Percentiles rank a stretch among this genome's conserved stretches.
These are phyloP conservation scores for Iris pallida DNA, from an alignment of 116 monocot genomes.

Conservation along the genomic window DNA sequence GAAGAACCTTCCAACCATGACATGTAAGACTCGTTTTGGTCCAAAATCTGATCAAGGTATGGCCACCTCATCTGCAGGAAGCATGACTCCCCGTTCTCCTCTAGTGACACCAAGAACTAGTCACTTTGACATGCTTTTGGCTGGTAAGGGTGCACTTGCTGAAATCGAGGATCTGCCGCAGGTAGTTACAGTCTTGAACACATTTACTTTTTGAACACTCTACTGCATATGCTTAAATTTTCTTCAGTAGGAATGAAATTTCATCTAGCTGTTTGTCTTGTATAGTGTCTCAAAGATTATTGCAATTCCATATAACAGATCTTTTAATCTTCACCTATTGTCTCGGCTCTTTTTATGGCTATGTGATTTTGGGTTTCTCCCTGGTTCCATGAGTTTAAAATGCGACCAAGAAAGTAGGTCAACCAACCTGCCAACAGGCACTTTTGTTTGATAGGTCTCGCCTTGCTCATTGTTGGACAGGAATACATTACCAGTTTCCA, in stretches of 20 bases:
- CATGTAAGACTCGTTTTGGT: conserved; percentile 95
- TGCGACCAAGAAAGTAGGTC: no score
- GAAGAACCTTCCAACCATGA: conserved; percentile 71
- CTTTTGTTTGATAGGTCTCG: no score
- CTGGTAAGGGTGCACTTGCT: conserved; percentile 51
- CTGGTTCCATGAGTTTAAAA: no score
- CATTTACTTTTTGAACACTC: background rate
- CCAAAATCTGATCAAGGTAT: conserved; percentile 94
- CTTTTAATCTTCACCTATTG: no score
- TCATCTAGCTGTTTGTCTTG: background rate
- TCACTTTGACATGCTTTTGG: conserved; percentile 83
- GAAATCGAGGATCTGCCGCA: conserved; percentile 90
- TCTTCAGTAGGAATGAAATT: background rate
- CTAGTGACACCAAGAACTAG: conserved; percentile 67
- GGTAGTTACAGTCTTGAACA: conserved; percentile 34
- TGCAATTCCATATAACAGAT: no score
- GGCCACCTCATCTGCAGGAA: conserved; percentile 91
- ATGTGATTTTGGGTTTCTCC: no score
- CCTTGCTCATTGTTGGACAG: no score
- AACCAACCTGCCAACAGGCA: no score
- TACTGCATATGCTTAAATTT: background rate
- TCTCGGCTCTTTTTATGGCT: no score
- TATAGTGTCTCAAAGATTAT: background rate
- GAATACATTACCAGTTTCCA: no score
- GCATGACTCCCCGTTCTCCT: conserved; percentile 96